Evolutionary conservation across 1,139 yeast species (phyloP).

Genomic region (Candida glucosophila): DNA sequence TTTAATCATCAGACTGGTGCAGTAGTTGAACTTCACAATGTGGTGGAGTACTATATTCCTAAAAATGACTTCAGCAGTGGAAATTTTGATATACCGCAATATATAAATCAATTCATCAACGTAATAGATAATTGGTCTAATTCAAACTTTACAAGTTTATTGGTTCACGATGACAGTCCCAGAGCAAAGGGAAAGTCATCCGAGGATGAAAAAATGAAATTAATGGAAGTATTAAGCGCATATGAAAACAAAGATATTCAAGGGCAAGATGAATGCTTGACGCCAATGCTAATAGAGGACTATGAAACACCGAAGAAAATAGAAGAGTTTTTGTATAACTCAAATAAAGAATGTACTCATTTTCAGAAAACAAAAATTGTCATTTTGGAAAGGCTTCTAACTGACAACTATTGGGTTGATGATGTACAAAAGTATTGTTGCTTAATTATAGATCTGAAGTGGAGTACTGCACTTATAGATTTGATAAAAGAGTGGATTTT

Average conservation of each 20-base stretch:
- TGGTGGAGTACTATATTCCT: slow-evolving; percentile 14
- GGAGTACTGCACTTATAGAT: slow-evolving; percentile 17
- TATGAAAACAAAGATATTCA: slow-evolving; percentile 24
- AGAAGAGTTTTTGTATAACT: slow-evolving; percentile 16
- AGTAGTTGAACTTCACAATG: slow-evolving; percentile 8
- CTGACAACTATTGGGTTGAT: slow-evolving; percentile 8
- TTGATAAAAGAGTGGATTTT: slow-evolving; percentile 26
- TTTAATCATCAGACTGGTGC: slow-evolving; percentile 1
- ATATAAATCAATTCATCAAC: slow-evolving; percentile 17
- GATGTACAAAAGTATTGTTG: slow-evolving; percentile 6
- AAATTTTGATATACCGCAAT: slow-evolving; percentile 4
- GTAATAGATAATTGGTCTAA: slow-evolving; percentile 17
- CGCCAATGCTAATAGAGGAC: slow-evolving; percentile 7
- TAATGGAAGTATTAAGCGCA: slow-evolving; percentile 29
- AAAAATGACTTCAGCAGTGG: slow-evolving; percentile 1
- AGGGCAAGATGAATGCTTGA: slow-evolving; percentile 7
- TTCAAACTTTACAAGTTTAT: slow-evolving; percentile 9
- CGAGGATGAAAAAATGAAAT: slow-evolving; percentile 25
- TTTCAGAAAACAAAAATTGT: slow-evolving; percentile 38
- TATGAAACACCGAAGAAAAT: slow-evolving; percentile 13
- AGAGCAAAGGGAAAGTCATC: slow-evolving; percentile 5
- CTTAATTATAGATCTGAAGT: slow-evolving; percentile 15
- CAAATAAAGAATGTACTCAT: slow-evolving; percentile 28
- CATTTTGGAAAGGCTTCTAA: slow-evolving; percentile 34
- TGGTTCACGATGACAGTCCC: slow-evolving; percentile 8